These are phyloP conservation scores for Melaleuca alternifolia DNA, from an alignment of 345 rosid species.

Conservation along the genomic window DNA sequence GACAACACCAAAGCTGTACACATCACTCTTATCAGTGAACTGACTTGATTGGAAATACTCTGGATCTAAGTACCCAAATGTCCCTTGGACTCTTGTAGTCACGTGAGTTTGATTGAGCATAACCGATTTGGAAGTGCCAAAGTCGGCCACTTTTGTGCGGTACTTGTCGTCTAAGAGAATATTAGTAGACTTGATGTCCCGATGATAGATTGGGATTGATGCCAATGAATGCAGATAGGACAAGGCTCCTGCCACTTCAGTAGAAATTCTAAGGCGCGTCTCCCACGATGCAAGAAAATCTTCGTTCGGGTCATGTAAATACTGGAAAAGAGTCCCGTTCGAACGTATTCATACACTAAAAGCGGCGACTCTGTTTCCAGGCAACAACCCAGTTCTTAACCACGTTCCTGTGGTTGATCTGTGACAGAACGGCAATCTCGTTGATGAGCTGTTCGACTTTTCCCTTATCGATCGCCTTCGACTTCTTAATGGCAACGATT, in stretches of 20 bases:
- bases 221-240: constrained; percentile 2
- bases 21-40: background rate
- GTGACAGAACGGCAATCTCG: background rate
- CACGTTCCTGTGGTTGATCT: background rate
- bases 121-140: background rate
- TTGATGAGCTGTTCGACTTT: background rate
- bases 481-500: background rate
- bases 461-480: background rate
- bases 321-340: background rate
- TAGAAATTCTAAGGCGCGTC: background rate
- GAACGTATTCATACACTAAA: background rate
- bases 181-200: background rate
- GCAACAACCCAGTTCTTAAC: background rate
- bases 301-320: background rate
- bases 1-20: background rate
- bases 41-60: background rate
- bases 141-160: background rate
- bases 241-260: background rate
- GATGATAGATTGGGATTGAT: background rate
- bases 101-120: background rate
- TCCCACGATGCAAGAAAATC: background rate
- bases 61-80: background rate
- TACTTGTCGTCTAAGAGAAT: background rate
- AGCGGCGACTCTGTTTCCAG: background rate
- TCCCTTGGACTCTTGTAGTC: constrained; percentile 1